Evolutionary conservation across 306 rosid species (phyloP).

Genomic region (Mimosa bimucronata): DNA sequence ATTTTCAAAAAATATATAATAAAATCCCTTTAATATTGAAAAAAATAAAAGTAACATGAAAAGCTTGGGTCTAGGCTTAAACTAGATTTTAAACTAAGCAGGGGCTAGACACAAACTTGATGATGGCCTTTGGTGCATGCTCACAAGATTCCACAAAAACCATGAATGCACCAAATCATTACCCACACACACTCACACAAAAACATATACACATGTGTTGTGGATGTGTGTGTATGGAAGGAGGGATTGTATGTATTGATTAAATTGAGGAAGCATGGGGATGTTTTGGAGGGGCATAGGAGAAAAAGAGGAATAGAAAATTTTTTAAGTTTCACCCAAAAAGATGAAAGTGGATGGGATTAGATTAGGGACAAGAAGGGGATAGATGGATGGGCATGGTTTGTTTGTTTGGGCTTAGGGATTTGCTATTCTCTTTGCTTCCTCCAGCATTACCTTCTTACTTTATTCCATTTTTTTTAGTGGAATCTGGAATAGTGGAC

Average conservation of each 20-base stretch:
- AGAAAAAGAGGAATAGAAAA: constrained; percentile 7
- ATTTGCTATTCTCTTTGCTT: constrained; percentile 37
- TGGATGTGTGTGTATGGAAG: background rate
- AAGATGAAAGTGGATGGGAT: constrained; percentile 32
- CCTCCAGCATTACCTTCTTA: background rate
- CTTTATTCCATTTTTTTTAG: no score
- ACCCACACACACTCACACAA: constrained; percentile 31
- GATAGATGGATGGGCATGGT: constrained; percentile 55
- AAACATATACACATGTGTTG: background rate
- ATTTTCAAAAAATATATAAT: background rate
- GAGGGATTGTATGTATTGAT: constrained; percentile 31
- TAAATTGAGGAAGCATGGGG: constrained; percentile 56
- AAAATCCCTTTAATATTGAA: background rate
- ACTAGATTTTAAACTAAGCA: background rate
- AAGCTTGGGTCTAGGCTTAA: background rate
- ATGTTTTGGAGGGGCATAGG: constrained; percentile 52
- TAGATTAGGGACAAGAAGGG: constrained; percentile 43
- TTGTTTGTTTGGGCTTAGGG: constrained; percentile 52
- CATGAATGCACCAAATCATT: constrained; percentile 63
- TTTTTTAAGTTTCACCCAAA: constrained; percentile 32
- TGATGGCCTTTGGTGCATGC: constrained; percentile 40
- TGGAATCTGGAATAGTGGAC: constrained; percentile 47
- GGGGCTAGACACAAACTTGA: background rate
- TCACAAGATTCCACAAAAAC: constrained; percentile 49
- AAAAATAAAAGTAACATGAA: background rate